Evolutionary conservation across 305 asterid genomes (phyloP), one percentile per base, ranked within the genome.

Genomic region (Withania somnifera): DNA sequence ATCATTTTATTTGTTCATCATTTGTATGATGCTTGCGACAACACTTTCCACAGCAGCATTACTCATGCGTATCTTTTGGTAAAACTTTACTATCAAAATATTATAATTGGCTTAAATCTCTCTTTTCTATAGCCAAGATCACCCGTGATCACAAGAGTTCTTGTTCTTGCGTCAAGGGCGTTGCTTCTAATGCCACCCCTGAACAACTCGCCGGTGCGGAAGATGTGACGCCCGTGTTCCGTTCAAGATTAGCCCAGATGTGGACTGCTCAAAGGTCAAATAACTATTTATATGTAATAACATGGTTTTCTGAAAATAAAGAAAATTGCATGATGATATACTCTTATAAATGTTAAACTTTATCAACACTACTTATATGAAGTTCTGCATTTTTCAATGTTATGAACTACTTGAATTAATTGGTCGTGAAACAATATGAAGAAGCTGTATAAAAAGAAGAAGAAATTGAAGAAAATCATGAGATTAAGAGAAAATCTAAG

Each of bases 51-150:
- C 76, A 3, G 82, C 80, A 8, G 87, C 81, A 0, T 85, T 80
- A 60, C 66, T 87, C 69, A 6, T 84, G 0, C 79, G 26, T 80
- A 11, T 4, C 13, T 17, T 10, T 60, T 1, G 87, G 89, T 1
- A 86, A 85, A 2, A 24, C 11, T 3, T 40, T 78, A 17, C 32
- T 86, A 0, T 6, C 77, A 2, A 14, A 69, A 3, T 88, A 88
- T 80, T 88, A 89, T 3, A 80, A 22, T 11, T 87, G 84, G 13
- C 40, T 76, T 2, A 75, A 68, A 50, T 34, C 82, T 38, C 84
- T 81, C 15, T 6, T 86, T n/a, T 13, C 14, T 28, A 80, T 77
- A 4, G 81, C 86, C 34, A 58, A 53, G 64, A 81, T 87, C 1
- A 83, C 58, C 4, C 84, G 81, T 7, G 87, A 86, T 50, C 56